A percentile compares a stretch with the other conserved stretches of the same genome.
Evolutionary conservation across 1,139 yeast genomes (phyloP).

Genomic region (Eremothecium gossypii): DNA sequence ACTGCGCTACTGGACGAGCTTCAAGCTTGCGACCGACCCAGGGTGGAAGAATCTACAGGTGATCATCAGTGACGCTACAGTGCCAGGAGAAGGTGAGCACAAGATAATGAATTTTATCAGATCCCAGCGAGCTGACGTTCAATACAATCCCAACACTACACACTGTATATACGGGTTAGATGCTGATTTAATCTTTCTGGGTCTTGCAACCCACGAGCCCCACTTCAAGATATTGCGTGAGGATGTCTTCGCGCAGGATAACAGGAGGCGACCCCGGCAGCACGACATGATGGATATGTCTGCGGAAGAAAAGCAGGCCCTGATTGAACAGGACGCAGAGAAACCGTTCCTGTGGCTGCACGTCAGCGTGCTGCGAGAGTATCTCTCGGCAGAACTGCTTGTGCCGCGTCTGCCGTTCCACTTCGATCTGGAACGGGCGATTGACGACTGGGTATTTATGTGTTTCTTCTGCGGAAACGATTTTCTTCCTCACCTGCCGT

Average conservation of each 20-base stretch:
- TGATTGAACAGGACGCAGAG: constrained; percentile 49
- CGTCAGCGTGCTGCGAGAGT: constrained; percentile 78
- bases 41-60: constrained; percentile 84
- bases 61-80: constrained; percentile 88
- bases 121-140: constrained; percentile 63
- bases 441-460: constrained; percentile 98
- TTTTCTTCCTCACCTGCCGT: constrained; percentile 93
- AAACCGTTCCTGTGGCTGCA: constrained; percentile 95
- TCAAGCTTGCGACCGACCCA: constrained; percentile 80
- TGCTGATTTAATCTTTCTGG: constrained; percentile 94
- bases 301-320: constrained; percentile 46
- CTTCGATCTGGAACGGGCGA: constrained; percentile 87
- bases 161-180: constrained; percentile 97
- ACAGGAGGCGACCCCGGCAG: constrained; percentile 39
- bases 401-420: constrained; percentile 63
- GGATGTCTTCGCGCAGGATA: constrained; percentile 80
- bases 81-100: constrained; percentile 99
- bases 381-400: constrained; percentile 70
- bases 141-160: constrained; percentile 74
- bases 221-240: constrained; percentile 90
- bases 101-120: constrained; percentile 94
- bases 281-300: constrained; percentile 51
- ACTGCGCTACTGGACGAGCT: constrained; percentile 82
- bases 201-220: constrained; percentile 96
- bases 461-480: constrained; percentile 98